phyloP scores from a whole-genome alignment of 352 stramenopile genomes.

The Globisporangium polare region DNA sequence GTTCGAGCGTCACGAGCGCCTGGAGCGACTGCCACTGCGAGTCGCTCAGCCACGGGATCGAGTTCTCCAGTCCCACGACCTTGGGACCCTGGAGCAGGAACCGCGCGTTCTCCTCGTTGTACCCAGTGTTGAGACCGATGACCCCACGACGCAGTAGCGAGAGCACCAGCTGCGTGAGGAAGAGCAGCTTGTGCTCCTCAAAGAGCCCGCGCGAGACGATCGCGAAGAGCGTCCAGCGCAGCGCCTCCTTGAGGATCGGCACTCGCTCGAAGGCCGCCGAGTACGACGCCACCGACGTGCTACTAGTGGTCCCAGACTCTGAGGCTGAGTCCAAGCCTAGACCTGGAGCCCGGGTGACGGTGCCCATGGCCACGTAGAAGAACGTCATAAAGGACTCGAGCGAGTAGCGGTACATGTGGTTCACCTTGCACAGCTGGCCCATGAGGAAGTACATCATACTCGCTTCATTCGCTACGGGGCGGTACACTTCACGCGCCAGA shows the following conservation, averaged over 20 bases:
- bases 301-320: not conserved
- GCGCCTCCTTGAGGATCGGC: slow-evolving; percentile 54
- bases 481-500: slow-evolving; percentile 87
- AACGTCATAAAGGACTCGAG: slow-evolving; percentile 90
- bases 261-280: slow-evolving; percentile 52
- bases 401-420: slow-evolving; percentile 94
- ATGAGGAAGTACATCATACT: slow-evolving; percentile 93
- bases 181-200: slow-evolving; percentile 90
- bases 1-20: slow-evolving; percentile 67
- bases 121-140: slow-evolving; percentile 65
- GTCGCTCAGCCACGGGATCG: slow-evolving; percentile 82
- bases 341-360: slow-evolving; percentile 28
- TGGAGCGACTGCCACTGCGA: slow-evolving; percentile 83
- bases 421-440: slow-evolving; percentile 83
- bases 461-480: slow-evolving; percentile 83
- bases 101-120: slow-evolving; percentile 59
- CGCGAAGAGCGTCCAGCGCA: slow-evolving; percentile 86
- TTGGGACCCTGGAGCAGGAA: slow-evolving; percentile 84
- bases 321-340: not conserved
- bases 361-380: slow-evolving; percentile 80
- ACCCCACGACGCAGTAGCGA: slow-evolving; percentile 63
- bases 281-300: slow-evolving; percentile 21
- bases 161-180: slow-evolving; percentile 88
- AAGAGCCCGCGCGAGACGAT: slow-evolving; percentile 91
- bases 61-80: slow-evolving; percentile 57